These are phyloP conservation scores for Melampsora americana DNA, from an alignment of 1,284 basidiomycete species.

Conservation along the genomic window DNA sequence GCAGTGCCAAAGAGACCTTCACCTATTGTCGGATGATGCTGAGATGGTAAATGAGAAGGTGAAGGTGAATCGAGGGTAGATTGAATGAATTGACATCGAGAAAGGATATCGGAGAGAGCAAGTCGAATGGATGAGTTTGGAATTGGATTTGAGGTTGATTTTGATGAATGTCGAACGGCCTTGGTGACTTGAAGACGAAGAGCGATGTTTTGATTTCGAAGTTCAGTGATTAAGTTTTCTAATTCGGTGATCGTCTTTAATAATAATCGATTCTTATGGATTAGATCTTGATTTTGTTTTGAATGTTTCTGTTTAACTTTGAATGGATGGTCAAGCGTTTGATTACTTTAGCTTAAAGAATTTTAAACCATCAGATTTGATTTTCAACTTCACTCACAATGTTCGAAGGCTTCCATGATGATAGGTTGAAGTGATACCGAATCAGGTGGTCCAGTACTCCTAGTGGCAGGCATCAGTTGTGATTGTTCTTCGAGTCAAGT, in stretches of 20 bases:
- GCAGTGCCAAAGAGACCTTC: too few relatives aligned
- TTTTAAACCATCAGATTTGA: too few relatives aligned
- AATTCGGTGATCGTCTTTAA: slow-evolving; percentile 35
- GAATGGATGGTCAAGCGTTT: too few relatives aligned
- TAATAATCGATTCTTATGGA: slow-evolving; percentile 37
- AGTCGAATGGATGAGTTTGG: slow-evolving; percentile 7
- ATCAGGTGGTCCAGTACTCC: slow-evolving; percentile 35
- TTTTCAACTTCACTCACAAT: slow-evolving; percentile 16
- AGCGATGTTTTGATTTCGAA: slow-evolving; percentile 29
- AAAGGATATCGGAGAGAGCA: slow-evolving; percentile 24
- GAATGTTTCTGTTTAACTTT: slow-evolving; percentile 42
- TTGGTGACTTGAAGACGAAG: slow-evolving; percentile 14
- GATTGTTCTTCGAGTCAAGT: too few relatives aligned
- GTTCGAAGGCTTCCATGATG: slow-evolving; percentile 40
- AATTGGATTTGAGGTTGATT: neutral
- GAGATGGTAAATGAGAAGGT: neutral
- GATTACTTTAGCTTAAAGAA: too few relatives aligned
- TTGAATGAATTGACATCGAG: slow-evolving; percentile 27
- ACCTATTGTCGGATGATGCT: slow-evolving; percentile 2
- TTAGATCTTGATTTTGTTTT: slow-evolving; percentile 43
- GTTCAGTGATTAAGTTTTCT: slow-evolving; percentile 20
- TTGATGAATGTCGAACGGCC: slow-evolving; percentile 4
- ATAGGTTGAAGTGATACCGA: slow-evolving; percentile 37
- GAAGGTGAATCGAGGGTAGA: slow-evolving; percentile 4
- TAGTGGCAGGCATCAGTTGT: slow-evolving; percentile 26